Evolutionary conservation across 2,329 filamentous ascomycete species (phyloP).

Genomic region (Neonectria sp.): DNA sequence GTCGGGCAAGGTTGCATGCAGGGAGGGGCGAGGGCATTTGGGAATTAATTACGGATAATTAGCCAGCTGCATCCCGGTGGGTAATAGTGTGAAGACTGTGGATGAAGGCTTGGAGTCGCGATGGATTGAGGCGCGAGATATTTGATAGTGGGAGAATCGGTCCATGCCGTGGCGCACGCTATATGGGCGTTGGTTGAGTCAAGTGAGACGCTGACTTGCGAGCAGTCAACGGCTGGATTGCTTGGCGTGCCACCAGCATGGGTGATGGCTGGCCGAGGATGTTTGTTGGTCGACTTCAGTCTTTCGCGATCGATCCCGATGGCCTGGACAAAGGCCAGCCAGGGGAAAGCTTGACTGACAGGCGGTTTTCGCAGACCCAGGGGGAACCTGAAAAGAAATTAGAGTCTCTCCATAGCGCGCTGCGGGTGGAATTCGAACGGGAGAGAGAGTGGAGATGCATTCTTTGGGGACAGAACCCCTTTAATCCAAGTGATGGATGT

Average conservation of each 20-base stretch:
- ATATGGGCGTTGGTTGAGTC: not conserved
- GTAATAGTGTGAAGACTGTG: not conserved
- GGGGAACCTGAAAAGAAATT: not conserved
- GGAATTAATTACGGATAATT: not conserved
- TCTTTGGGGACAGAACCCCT: not conserved
- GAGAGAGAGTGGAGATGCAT: not conserved
- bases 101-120: not conserved
- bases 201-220: not conserved
- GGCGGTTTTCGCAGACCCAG: not conserved
- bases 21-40: not conserved
- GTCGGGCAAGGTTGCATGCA: not conserved
- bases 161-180: not conserved
- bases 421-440: not conserved
- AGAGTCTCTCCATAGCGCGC: not conserved
- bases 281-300: not conserved
- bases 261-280: not conserved
- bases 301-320: not conserved
- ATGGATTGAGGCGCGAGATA: not conserved
- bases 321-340: not conserved
- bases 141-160: not conserved
- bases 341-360: not conserved
- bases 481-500: not conserved
- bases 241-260: not conserved
- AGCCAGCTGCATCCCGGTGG: not conserved
- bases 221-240: not conserved